Percentiles rank a stretch among this genome's conserved stretches.
Evolutionary conservation across 164 flowering plant species (phyloP).

Genomic region (Chloranthus sessilifolius): DNA sequence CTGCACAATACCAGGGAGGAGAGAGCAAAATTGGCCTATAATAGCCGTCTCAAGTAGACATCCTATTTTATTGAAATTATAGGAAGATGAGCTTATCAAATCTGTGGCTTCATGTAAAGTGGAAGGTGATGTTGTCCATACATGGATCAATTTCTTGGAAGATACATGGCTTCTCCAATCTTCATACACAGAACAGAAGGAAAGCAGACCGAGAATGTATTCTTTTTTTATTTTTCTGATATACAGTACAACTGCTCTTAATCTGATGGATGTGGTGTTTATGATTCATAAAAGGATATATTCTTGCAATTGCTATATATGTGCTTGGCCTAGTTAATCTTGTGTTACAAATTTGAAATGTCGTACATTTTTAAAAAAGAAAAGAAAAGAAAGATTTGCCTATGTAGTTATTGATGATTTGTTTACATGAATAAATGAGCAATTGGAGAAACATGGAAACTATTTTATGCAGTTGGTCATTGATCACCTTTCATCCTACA

Average conservation of each 20-base stretch:
- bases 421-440: constrained; percentile 46
- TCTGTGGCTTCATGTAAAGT: constrained; percentile 58
- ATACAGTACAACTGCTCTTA: too few species aligned
- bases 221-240: neutral
- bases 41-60: too few species aligned
- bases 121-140: constrained; percentile 72
- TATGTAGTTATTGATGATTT: constrained; percentile 15
- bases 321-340: too few species aligned
- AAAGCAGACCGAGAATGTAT: constrained; percentile 61
- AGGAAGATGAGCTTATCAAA: constrained; percentile 91
- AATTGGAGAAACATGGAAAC: constrained; percentile 66
- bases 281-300: too few species aligned
- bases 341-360: too few species aligned
- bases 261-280: too few species aligned
- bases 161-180: constrained; percentile 89
- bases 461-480: constrained; percentile 58
- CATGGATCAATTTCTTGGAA: constrained; percentile 95
- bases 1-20: constrained; percentile 79
- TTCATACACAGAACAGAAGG: constrained; percentile 53
- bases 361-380: too few species aligned
- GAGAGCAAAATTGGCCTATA: constrained; percentile 77
- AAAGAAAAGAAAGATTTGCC: neutral
- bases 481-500: constrained; percentile 54
- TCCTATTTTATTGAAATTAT: constrained; percentile 12
- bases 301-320: too few species aligned